phyloP scores from a whole-genome alignment of 768 basidiomycete species.

The Rubroboletus satanas region DNA sequence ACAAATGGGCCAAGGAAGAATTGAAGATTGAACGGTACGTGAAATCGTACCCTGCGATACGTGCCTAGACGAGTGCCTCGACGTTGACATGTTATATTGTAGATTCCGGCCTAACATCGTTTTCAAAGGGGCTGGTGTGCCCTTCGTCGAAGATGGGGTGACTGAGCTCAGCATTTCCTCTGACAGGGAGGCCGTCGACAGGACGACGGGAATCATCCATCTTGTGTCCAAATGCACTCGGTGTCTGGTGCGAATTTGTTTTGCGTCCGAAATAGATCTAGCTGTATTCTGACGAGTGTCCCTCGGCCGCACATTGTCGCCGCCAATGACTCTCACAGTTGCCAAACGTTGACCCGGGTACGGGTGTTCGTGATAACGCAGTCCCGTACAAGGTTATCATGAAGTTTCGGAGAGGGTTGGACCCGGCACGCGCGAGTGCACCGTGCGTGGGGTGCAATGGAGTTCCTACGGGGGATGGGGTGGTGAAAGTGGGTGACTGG shows the following conservation, averaged over 20 bases:
- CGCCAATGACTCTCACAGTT: conserved; percentile 41
- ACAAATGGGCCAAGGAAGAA: conserved; percentile 49
- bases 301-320: not conserved
- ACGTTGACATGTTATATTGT: conserved; percentile 5
- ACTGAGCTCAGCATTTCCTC: conserved; percentile 55
- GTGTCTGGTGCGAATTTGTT: conserved; percentile 54
- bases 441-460: conserved; percentile 71
- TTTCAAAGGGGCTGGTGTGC: conserved; percentile 54
- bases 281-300: not conserved
- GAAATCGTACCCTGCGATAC: not conserved
- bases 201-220: conserved; percentile 34
- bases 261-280: conserved; percentile 3
- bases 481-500: conserved; percentile 57
- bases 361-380: conserved; percentile 62
- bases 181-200: conserved; percentile 15
- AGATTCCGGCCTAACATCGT: conserved; percentile 81
- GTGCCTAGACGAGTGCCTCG: not conserved
- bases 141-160: conserved; percentile 72
- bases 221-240: conserved; percentile 68
- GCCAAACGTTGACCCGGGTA: conserved; percentile 66
- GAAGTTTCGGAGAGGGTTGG: conserved; percentile 65
- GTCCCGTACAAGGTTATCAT: conserved; percentile 74
- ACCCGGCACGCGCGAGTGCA: conserved; percentile 44
- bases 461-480: conserved; percentile 47
- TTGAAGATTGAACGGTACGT: conserved; percentile 58